A percentile compares a stretch with the other conserved stretches of the same genome.
Evolutionary conservation across 176 grass and related monocot genomes (phyloP).

Genomic region (Musa acuminata): DNA sequence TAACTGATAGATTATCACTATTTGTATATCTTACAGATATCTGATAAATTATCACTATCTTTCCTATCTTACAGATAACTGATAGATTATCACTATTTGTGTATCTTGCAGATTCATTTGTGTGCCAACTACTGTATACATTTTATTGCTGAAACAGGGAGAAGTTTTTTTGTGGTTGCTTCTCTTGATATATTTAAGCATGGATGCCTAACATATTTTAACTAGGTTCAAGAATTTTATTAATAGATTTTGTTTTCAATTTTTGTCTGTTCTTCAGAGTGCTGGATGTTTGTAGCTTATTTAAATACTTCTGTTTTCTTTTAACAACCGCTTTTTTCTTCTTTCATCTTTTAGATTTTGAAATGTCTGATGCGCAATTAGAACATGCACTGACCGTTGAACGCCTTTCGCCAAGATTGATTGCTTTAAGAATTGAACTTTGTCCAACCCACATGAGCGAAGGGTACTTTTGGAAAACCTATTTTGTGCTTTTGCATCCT

Average conservation of each 20-base stretch:
- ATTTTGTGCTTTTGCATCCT: conserved; percentile 94
- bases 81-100: neutral
- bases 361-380: conserved; percentile 82
- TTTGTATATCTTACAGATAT: too few species aligned
- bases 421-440: conserved; percentile 75
- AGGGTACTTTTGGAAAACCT: conserved; percentile 96
- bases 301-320: neutral
- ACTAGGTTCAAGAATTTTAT: neutral
- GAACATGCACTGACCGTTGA: conserved; percentile 73
- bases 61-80: too few species aligned
- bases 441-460: conserved; percentile 80
- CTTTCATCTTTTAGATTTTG: conserved; percentile 50
- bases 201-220: neutral
- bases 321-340: neutral
- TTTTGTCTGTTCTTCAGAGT: neutral
- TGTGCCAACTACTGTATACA: neutral
- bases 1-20: too few species aligned
- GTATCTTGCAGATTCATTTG: neutral
- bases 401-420: conserved; percentile 61
- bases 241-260: neutral
- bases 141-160: neutral
- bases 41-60: too few species aligned
- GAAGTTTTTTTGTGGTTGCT: neutral
- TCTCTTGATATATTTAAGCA: neutral
- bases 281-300: too few species aligned